These are phyloP conservation scores for Euphrasia arctica DNA, from an alignment of 305 asterid species.

Conservation along the genomic window DNA sequence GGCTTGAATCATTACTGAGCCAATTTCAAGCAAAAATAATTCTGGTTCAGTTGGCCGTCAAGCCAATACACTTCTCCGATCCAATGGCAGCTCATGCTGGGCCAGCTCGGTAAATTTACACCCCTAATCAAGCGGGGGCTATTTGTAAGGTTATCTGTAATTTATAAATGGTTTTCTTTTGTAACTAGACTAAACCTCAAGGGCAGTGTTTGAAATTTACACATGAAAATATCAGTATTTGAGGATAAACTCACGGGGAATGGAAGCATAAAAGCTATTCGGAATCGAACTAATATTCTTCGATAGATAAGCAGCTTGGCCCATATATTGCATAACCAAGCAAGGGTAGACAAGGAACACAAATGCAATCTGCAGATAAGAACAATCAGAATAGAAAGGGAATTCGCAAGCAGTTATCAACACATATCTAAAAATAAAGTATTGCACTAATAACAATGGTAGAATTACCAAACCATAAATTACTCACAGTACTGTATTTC, in stretches of 20 bases:
- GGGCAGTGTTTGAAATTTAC: background rate
- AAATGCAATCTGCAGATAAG: conserved; percentile 77
- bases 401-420: conserved; percentile 1
- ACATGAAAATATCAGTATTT: background rate
- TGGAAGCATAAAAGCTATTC: conserved; percentile 70
- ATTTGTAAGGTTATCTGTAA: too few relatives aligned
- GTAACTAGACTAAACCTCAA: background rate
- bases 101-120: too few relatives aligned
- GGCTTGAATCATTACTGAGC: too few relatives aligned
- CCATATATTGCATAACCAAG: conserved; percentile 94
- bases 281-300: conserved; percentile 56
- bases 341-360: conserved; percentile 76
- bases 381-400: conserved; percentile 23
- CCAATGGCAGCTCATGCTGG: too few relatives aligned
- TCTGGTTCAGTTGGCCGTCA: too few relatives aligned
- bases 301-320: conserved; percentile 95
- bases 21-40: too few relatives aligned
- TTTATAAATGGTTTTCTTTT: background rate
- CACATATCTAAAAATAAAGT: conserved; percentile 7
- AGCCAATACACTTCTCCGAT: too few relatives aligned
- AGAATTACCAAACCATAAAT: background rate
- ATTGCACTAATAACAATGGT: conserved; percentile 10
- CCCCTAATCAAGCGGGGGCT: too few relatives aligned
- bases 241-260: conserved; percentile 67
- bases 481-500: background rate